Conservation (phyloP, 257 asterid genomes). For the Plantago ovata region DNA sequence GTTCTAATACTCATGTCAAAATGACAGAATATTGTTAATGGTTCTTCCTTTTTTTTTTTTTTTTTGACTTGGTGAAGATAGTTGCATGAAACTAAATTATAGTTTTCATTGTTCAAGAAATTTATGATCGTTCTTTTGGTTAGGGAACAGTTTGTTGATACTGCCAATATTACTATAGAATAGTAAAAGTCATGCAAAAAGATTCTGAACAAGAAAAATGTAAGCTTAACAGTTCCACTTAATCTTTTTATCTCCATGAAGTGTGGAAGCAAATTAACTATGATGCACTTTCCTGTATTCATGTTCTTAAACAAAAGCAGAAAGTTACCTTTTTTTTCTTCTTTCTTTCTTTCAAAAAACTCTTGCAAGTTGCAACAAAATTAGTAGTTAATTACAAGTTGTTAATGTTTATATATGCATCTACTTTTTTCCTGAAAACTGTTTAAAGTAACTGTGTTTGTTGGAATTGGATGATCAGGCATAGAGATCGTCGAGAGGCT, state of each 20-base stretch:
- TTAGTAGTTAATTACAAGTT: not conserved
- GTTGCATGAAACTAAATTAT: not conserved
- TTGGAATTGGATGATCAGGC: conserved; percentile 29
- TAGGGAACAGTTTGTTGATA: not conserved
- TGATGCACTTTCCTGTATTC: conserved; percentile 7
- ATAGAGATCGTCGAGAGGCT: conserved; percentile 67
- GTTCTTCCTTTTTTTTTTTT: too few species aligned
- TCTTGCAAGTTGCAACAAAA: not conserved
- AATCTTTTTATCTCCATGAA: conserved; percentile 12
- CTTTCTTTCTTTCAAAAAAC: not conserved
- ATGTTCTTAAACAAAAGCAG: not conserved
- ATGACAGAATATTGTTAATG: too few species aligned
- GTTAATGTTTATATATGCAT: not conserved
- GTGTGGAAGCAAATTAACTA: not conserved
- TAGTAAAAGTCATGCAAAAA: not conserved
- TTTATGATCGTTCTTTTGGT: not conserved
- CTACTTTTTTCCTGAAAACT: not conserved
- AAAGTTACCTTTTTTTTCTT: not conserved
- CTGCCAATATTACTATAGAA: not conserved
- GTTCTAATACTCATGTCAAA: not conserved
- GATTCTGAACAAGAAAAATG: not conserved
- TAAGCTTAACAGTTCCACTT: conserved; percentile 2
- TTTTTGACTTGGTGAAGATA: too few species aligned
- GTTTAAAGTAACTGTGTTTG: not conserved
- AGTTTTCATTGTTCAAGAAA: not conserved